These are phyloP conservation scores for Epichloe sp. DNA, from an alignment of 2,329 filamentous ascomycete species.

Conservation along the genomic window DNA sequence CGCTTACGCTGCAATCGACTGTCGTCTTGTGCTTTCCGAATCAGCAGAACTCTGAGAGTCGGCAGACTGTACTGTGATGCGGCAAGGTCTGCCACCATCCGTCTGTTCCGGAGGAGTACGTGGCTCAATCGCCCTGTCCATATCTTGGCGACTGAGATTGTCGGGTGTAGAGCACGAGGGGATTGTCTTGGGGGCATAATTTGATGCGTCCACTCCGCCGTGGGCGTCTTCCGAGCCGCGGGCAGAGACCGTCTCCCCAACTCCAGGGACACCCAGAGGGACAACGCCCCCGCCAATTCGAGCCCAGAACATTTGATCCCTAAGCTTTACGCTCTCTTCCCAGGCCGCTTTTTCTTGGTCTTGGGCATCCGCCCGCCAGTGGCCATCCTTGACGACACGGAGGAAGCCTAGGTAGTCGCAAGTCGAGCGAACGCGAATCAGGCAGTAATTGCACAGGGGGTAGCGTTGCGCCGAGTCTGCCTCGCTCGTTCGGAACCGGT, in stretches of 20 bases:
- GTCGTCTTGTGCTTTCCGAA: constrained; percentile 10
- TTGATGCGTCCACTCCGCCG: neutral
- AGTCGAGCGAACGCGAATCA: constrained; percentile 69
- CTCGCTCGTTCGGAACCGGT: constrained; percentile 83
- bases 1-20: constrained; percentile 10
- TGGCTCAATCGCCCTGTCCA: neutral
- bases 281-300: constrained; percentile 84
- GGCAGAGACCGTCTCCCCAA: neutral
- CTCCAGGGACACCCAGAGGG: constrained; percentile 32
- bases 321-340: constrained; percentile 82
- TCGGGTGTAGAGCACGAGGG: constrained; percentile 1
- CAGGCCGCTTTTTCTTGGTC: constrained; percentile 80
- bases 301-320: constrained; percentile 96
- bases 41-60: constrained; percentile 1
- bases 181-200: neutral
- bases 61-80: constrained; percentile 13
- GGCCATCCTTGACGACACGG: constrained; percentile 80
- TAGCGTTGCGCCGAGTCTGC: constrained; percentile 78
- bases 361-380: constrained; percentile 72
- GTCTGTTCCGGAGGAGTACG: constrained; percentile 19
- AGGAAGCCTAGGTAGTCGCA: constrained; percentile 91
- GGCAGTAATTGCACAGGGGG: constrained; percentile 79
- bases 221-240: constrained; percentile 1
- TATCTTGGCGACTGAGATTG: neutral
- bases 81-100: constrained; percentile 13